These are phyloP conservation scores for Setomelanomma holmii DNA, from an alignment of 2,329 filamentous ascomycete species.

Conservation along the genomic window DNA sequence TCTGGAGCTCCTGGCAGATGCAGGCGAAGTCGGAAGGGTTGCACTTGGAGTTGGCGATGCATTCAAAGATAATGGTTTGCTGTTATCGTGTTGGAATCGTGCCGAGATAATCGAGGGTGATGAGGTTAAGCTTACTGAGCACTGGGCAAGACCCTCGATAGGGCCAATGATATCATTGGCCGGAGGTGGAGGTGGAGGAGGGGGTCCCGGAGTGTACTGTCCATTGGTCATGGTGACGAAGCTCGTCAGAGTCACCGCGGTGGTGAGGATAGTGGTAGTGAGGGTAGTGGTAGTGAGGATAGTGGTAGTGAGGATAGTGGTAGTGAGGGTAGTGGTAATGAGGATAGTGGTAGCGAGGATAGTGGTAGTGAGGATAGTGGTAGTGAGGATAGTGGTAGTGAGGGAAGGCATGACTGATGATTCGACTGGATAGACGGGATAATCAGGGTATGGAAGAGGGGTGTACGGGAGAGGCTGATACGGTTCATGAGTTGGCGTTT, in stretches of 20 bases:
- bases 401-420: conserved; percentile 8
- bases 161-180: conserved; percentile 8
- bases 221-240: conserved; percentile 15
- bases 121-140: conserved; percentile 9
- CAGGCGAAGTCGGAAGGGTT: conserved; percentile 25
- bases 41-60: conserved; percentile 23
- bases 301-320: too few relatives aligned
- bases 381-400: conserved; percentile 8
- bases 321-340: neutral
- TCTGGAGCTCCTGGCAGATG: conserved; percentile 27
- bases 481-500: neutral
- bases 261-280: conserved; percentile 9
- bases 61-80: conserved; percentile 28
- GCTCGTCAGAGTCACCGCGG: conserved; percentile 13
- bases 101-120: neutral
- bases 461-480: neutral
- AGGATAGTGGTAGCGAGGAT: conserved; percentile 12
- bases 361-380: too few relatives aligned
- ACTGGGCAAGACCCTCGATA: conserved; percentile 24
- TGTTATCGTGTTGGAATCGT: neutral
- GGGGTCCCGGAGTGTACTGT: neutral
- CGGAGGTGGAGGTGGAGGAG: neutral
- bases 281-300: conserved; percentile 8
- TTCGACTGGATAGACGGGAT: neutral
- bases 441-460: neutral